A percentile compares a stretch with the other conserved stretches of the same genome.
Evolutionary conservation across 2,329 filamentous ascomycete species (phyloP).

Genomic region (Diaporthe ilicicola): DNA sequence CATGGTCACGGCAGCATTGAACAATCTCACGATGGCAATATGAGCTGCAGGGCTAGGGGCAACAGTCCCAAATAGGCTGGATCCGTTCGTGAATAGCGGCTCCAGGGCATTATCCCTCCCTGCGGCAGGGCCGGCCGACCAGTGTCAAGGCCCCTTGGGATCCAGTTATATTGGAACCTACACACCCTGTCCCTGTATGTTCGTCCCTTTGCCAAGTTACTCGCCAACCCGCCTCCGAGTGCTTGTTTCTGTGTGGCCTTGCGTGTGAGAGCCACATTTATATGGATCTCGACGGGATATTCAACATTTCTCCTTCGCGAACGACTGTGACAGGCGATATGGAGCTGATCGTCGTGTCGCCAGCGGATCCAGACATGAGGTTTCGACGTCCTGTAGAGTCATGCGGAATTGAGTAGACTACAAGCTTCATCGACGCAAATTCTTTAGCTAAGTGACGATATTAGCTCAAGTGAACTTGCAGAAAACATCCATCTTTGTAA

Average conservation of each 20-base stretch:
- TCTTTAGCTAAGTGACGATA: not conserved
- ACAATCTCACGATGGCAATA: slow-evolving; percentile 13
- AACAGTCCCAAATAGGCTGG: not conserved
- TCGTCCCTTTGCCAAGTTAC: slow-evolving; percentile 4
- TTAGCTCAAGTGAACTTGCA: not conserved
- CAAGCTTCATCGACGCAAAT: not conserved
- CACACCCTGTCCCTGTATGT: not conserved
- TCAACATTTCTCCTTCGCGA: not conserved
- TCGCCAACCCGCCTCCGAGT: not conserved
- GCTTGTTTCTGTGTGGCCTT: slow-evolving; percentile 11
- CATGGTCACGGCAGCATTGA: not conserved
- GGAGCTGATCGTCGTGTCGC: not conserved
- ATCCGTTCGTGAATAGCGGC: not conserved
- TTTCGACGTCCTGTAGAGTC: not conserved
- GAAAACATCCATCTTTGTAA: not conserved
- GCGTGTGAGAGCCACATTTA: not conserved
- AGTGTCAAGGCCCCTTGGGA: not conserved
- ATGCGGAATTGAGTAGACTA: not conserved
- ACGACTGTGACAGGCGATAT: not conserved
- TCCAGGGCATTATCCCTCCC: slow-evolving; percentile 11
- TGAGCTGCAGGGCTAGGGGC: slow-evolving; percentile 8
- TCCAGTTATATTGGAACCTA: not conserved
- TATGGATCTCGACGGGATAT: not conserved
- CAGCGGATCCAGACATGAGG: not conserved
- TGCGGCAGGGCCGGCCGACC: not conserved